phyloP scores from a whole-genome alignment of 2,329 filamentous ascomycete genomes.

The Diaporthe citriasiana region DNA sequence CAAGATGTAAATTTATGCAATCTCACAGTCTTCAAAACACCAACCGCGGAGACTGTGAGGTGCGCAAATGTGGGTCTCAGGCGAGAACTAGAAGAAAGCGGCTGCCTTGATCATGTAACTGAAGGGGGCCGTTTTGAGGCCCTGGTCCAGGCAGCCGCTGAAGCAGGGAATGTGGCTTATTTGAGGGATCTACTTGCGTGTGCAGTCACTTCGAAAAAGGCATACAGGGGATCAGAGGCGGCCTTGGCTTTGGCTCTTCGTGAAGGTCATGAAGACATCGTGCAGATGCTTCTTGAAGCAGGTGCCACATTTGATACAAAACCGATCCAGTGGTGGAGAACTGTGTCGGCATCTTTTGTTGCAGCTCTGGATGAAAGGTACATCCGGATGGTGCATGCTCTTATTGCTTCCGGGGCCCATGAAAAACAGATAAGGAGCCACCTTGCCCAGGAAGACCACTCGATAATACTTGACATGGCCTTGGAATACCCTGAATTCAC shows the following conservation, averaged over 20 bases:
- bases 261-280: background rate
- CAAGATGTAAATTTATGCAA: background rate
- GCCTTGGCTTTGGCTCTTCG: accelerated
- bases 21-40: background rate
- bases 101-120: background rate
- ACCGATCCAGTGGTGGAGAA: no score
- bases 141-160: background rate
- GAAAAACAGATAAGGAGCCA: background rate
- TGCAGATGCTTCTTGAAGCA: background rate
- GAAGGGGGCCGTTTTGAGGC: background rate
- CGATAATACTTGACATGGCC: background rate
- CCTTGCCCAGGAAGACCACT: background rate
- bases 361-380: background rate
- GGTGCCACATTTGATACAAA: background rate
- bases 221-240: accelerated
- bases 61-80: background rate
- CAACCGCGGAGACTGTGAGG: background rate
- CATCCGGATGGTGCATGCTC: background rate
- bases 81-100: background rate
- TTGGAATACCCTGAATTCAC: background rate
- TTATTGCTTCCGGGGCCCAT: background rate
- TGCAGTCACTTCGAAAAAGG: slow-evolving; percentile 6
- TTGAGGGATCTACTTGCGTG: background rate
- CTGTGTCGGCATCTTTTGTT: background rate
- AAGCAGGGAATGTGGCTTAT: background rate